Conservation (phyloP, 495 filamentous ascomycete genomes). For the Tuber umbilicatum region DNA sequence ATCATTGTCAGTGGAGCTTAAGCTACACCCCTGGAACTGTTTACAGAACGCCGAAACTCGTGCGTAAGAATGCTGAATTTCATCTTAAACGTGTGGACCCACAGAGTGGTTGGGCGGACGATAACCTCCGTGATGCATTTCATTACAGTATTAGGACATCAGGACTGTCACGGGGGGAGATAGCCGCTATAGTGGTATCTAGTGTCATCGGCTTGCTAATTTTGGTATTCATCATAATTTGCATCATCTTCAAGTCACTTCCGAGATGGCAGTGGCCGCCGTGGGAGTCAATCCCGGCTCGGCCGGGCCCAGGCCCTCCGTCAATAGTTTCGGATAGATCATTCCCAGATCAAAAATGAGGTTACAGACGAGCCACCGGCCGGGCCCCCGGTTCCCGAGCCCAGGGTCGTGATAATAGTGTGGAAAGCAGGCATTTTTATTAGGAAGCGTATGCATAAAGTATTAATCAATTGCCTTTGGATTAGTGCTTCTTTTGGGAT, state of each 20-base stretch:
- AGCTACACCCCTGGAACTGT: constrained; percentile 7
- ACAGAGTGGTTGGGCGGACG: constrained; percentile 17
- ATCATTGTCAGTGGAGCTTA: constrained; percentile 11
- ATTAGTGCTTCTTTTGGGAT: not conserved
- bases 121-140: constrained; percentile 10
- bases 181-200: constrained; percentile 12
- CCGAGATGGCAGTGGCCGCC: not conserved
- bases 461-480: not conserved
- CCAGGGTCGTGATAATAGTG: too few species aligned
- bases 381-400: too few species aligned
- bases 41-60: constrained; percentile 12
- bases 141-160: not conserved
- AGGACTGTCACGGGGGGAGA: not conserved
- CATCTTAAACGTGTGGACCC: not conserved
- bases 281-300: too few species aligned
- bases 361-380: too few species aligned
- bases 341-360: too few species aligned
- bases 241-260: not conserved
- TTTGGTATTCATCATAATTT: not conserved
- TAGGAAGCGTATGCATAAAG: not conserved
- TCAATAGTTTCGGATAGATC: too few species aligned
- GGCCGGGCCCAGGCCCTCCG: too few species aligned
- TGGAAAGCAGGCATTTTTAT: not conserved
- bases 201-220: not conserved
- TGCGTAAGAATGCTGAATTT: constrained; percentile 5